These are phyloP conservation scores for Saccharomycopsis amapae DNA, from an alignment of 805 yeast species.

Conservation along the genomic window DNA sequence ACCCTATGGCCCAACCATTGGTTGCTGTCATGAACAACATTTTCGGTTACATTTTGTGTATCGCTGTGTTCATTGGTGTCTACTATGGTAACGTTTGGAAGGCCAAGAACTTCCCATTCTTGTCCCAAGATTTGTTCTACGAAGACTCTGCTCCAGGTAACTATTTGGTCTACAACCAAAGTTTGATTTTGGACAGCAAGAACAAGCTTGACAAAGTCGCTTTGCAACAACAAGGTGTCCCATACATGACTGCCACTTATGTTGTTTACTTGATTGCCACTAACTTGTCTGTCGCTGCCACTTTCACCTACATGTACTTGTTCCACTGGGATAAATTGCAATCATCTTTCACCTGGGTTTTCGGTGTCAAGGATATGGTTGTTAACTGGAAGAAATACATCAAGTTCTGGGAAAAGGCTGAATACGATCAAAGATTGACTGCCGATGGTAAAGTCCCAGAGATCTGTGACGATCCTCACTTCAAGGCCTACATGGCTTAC, in stretches of 20 bases:
- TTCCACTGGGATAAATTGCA: slow-evolving; percentile 27
- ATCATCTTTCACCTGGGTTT: slow-evolving; percentile 6
- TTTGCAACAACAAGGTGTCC: slow-evolving; percentile 55
- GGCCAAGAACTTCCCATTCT: slow-evolving; percentile 37
- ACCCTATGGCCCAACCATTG: slow-evolving; percentile 57
- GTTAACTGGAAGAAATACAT: slow-evolving; percentile 26
- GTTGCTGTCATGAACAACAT: slow-evolving; percentile 39
- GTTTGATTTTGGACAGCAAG: slow-evolving; percentile 38
- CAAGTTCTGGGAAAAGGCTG: slow-evolving; percentile 33
- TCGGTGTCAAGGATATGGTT: slow-evolving; percentile 46
- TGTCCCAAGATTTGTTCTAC: slow-evolving; percentile 29
- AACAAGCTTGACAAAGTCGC: slow-evolving; percentile 38
- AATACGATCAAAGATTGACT: slow-evolving; percentile 34
- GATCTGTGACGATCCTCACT: slow-evolving; percentile 32
- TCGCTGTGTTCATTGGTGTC: slow-evolving; percentile 36
- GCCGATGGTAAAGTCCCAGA: slow-evolving; percentile 37
- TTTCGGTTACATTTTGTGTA: slow-evolving; percentile 50
- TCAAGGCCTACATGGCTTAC: slow-evolving; percentile 46
- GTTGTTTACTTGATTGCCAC: slow-evolving; percentile 51
- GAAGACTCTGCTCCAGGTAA: slow-evolving; percentile 44
- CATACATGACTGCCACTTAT: slow-evolving; percentile 51
- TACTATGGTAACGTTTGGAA: slow-evolving; percentile 31
- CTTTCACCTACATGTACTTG: slow-evolving; percentile 48
- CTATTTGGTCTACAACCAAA: slow-evolving; percentile 45
- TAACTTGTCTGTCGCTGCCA: slow-evolving; percentile 58